phyloP scores from a whole-genome alignment of 106 monocot species.

The Allium sativum region DNA sequence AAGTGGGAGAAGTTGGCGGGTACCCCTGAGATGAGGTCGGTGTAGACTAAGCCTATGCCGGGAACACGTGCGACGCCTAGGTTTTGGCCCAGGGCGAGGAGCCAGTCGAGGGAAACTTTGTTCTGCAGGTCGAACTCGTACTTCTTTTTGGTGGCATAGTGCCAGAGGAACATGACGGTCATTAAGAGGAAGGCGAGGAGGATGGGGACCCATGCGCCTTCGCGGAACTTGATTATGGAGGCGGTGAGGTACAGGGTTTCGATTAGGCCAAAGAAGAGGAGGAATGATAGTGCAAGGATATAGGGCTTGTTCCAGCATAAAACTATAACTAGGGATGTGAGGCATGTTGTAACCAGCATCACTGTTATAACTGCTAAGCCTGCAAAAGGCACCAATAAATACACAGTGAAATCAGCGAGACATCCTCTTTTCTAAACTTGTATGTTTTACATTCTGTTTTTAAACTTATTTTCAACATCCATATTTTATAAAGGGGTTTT shows the following conservation, averaged over 20 bases:
- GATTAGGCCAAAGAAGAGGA: constrained; percentile 51
- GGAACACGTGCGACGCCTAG: constrained; percentile 59
- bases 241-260: constrained; percentile 59
- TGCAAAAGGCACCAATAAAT: constrained; percentile 11
- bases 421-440: too few relatives aligned
- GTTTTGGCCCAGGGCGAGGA: constrained; percentile 42
- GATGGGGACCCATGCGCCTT: constrained; percentile 65
- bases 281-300: constrained; percentile 35
- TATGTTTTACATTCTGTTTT: too few relatives aligned
- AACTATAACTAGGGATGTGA: constrained; percentile 57
- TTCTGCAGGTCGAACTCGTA: constrained; percentile 57
- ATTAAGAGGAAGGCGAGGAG: constrained; percentile 51
- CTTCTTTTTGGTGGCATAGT: constrained; percentile 57
- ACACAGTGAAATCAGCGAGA: too few relatives aligned
- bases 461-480: too few relatives aligned
- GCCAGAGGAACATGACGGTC: constrained; percentile 61
- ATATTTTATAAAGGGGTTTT: too few relatives aligned
- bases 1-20: constrained; percentile 68
- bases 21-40: constrained; percentile 47
- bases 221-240: constrained; percentile 57
- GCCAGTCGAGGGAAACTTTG: constrained; percentile 67
- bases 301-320: constrained; percentile 51
- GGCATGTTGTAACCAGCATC: constrained; percentile 63
- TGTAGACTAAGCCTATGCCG: constrained; percentile 61
- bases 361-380: constrained; percentile 61